Evolutionary conservation across 768 basidiomycete genomes (phyloP), one percentile per base, ranked within the genome.

Genomic region (Dendrothele bispora): DNA sequence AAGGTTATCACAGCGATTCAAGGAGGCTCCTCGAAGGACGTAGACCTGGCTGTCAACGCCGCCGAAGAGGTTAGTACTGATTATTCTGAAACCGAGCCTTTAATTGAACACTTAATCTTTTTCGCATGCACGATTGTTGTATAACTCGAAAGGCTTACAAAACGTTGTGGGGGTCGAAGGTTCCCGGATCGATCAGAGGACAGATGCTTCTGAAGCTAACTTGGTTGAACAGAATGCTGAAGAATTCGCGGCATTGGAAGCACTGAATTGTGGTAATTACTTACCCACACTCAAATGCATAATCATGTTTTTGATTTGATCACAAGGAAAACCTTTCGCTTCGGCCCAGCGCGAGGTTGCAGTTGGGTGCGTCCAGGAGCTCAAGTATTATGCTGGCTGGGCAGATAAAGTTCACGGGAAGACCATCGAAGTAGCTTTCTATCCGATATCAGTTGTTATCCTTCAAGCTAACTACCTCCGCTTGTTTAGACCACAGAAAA

Each of bases 331-430:
- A 48, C 37, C 61, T n/a, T 66, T 54, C 46, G 34, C 5, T 46
- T 20, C n/a, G 2, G 1, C 34, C 2, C n/a, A n/a, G 22, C 22
- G 28, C 6, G 17, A 30, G 11, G 63, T 62, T 45, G 12, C 56
- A 7, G 8, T n/a, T 8, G 14, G 27, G 32, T n/a, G n/a, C n/a
- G 62, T 72, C 38, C 65, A 62, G 7, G 62, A 61, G 48, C 56
- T 67, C 0, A 56, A 55, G 14, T 91, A 89, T 65, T 91, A 84
- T 53, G 85, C 75, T 30, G 88, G 88, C 14, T 84, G 83, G 78
- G 82, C 85, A 37, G 88, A 88, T 71, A 90, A 90, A 68, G 63
- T 80, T 38, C 66, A 72, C 22, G 20, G n/a, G 25, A 17, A 35
- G 28, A 43, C 34, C 25, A 14, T 14, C 17, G 6, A 28, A 22